Evolutionary conservation across 73 alveolate species (phyloP).

Genomic region (Breviolum minutum): DNA sequence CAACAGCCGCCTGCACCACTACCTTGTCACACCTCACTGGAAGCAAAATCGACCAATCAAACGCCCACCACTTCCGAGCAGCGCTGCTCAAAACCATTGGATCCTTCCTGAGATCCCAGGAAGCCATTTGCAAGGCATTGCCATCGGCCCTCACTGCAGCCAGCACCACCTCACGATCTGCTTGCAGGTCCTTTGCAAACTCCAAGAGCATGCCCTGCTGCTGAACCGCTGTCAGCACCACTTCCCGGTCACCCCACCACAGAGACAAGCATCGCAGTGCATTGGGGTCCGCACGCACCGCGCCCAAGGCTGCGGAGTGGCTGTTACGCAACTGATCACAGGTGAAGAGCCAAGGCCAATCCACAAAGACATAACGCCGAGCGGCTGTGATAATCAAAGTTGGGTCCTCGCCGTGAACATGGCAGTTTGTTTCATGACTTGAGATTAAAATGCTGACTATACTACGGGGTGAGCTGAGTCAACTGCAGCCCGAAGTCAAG

Average conservation of each 20-base stretch:
- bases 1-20: conserved; percentile 46
- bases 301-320: conserved; percentile 42
- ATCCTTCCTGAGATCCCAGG: conserved; percentile 20
- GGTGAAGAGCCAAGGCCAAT: conserved; percentile 63
- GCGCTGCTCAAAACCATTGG: conserved; percentile 52
- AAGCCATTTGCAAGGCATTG: conserved; percentile 33
- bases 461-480: too few relatives aligned
- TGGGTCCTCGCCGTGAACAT: neutral
- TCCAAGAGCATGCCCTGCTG: conserved; percentile 65
- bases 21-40: neutral
- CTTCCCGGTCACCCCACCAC: conserved; percentile 30
- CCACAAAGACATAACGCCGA: conserved; percentile 62
- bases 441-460: too few relatives aligned
- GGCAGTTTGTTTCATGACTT: too few relatives aligned
- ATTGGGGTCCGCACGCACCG: conserved; percentile 44
- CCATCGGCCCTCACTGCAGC: conserved; percentile 67
- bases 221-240: conserved; percentile 60
- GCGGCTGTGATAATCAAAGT: conserved; percentile 64
- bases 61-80: conserved; percentile 81
- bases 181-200: conserved; percentile 23
- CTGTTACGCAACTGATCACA: neutral
- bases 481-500: too few relatives aligned
- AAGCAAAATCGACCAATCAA: conserved; percentile 36
- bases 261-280: conserved; percentile 7
- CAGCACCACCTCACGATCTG: conserved; percentile 26